phyloP scores from a whole-genome alignment of 1,284 basidiomycete species.

The Leccinum subrobustum region DNA sequence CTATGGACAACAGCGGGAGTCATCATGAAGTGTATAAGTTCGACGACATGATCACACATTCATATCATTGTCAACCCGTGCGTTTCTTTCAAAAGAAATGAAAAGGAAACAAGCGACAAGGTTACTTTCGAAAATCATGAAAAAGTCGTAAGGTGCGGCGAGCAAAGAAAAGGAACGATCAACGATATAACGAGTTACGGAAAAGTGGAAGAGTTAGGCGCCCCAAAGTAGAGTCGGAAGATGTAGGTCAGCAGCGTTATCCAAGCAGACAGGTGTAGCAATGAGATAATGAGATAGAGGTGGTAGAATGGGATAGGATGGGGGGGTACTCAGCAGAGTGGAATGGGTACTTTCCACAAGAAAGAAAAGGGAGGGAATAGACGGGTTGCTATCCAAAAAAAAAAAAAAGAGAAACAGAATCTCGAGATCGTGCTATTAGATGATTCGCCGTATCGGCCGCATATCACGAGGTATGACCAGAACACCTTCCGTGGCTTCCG shows the following conservation, averaged over 20 bases:
- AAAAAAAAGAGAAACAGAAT: not conserved
- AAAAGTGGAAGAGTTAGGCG: not conserved
- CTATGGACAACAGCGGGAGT: not conserved
- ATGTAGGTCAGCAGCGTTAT: slow-evolving; percentile 7
- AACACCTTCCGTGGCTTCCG: not conserved
- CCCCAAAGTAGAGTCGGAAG: slow-evolving; percentile 2
- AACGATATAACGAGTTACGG: not conserved
- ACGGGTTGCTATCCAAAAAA: slow-evolving; percentile 17
- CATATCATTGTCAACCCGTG: slow-evolving; percentile 1
- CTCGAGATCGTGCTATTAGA: not conserved
- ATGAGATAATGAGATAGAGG: slow-evolving; percentile 5
- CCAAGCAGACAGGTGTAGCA: slow-evolving; percentile 8
- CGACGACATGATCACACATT: slow-evolving; percentile 1
- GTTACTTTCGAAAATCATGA: slow-evolving; percentile 17
- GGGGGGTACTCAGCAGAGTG: not conserved
- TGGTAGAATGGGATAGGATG: not conserved
- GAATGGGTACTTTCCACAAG: slow-evolving; percentile 19
- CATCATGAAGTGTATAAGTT: not conserved
- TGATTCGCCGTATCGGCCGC: not conserved
- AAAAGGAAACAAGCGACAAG: not conserved
- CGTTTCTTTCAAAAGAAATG: not conserved
- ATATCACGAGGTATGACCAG: not conserved
- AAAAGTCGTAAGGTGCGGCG: slow-evolving; percentile 15
- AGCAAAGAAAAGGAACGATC: not conserved
- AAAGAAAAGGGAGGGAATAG: slow-evolving; percentile 5